Evolutionary conservation across 345 rosid species (phyloP), one percentile per base, ranked within the genome.

Genomic region (Rhizophora mangle): DNA sequence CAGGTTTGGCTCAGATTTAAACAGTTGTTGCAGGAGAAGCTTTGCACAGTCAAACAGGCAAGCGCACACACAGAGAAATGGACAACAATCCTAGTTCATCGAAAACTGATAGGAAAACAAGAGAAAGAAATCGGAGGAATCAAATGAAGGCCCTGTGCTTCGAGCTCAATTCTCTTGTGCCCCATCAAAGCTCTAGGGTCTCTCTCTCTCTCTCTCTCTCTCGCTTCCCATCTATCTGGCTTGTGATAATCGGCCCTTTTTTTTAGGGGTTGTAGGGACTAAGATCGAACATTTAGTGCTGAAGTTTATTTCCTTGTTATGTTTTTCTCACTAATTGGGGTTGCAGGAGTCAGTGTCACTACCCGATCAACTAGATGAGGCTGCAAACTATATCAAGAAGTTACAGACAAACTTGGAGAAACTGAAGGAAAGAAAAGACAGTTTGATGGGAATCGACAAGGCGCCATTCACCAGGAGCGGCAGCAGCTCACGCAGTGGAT

Each of bases 81-180:
- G 85, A 85, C 68, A 72, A 31, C 37, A 79, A 69, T 77, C 76
- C 79, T 73, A 73, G 73, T 20, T 79, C 88, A 30, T 81, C 86
- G 24, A 77, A 75, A 77, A 64, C 79, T 18, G 87, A 89, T 39
- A 78, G 91, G 56, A 89, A 87, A 69, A 74, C 81, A 6, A 63
- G 74, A 0, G 95, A 89, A 60, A 87, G 76, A 70, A 85, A 87
- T 24, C 68, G 95, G 62, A 89, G 95, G 72, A 87, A 74, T 76
- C 88, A 82, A 39, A 87, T 85, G 95, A 89, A 85, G 69, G 64
- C 67, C 65, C 88, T 89, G 49, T 79, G 75, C 79, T 67, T 80
- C 78, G 32, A 74, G 53, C 95, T 89, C 61, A 67, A 74, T 55
- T 81, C 89, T 52, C 86, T 89, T 43, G 68, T 89, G 5, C 85